Evolutionary conservation across 441 rosid species (phyloP), one percentile per base, ranked within the genome.

Genomic region (Gossypium trilobum): DNA sequence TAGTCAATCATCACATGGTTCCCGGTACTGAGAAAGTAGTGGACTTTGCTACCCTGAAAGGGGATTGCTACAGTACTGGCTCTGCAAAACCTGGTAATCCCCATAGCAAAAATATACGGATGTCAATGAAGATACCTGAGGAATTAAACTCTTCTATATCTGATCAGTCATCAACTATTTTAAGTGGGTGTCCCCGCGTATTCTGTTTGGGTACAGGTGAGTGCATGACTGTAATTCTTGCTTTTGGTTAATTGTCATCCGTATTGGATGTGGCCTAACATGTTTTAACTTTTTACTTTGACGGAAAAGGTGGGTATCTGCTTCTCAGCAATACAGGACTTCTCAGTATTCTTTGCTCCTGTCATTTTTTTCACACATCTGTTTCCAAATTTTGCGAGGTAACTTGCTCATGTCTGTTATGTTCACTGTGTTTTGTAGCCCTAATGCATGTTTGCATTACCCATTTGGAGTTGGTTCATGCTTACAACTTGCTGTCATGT

Each of bases 321-420:
- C 87, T 87, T 59, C 86, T 87, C 19, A 82, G 88, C 80, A 78
- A 79, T 69, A 82, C 78, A 1, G 88, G 90, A 68, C 79, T 82
- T 39, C 68, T 82, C 46, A 85, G 82, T 42, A 73, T 85, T 70
- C 75, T 85, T n/a, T 87, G 88, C 73, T 76, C 86, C 1, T 87
- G 88, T 77, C 90, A 87, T 61, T 76, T 63, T 56, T 83, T 72
- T 71, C 86, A 83, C 73, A 82, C 81, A 78, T 87, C 90, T 48
- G 84, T 83, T 54, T 78, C 88, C 13, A 80, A 75, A 58, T 87
- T 87, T 78, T 83, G 85, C 55, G 82, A 87, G 88, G 90, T 87
- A 83, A 65, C 16, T 78, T 77, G 52, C 27, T 52, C 0, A 14
- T 3, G 42, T 60, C 36, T 48, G n/a, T 64, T 68, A 6, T 33